Percentiles rank a stretch among this genome's conserved stretches.
Evolutionary conservation across 345 rosid genomes (phyloP).

Genomic region (Citrus mangshanensis): DNA sequence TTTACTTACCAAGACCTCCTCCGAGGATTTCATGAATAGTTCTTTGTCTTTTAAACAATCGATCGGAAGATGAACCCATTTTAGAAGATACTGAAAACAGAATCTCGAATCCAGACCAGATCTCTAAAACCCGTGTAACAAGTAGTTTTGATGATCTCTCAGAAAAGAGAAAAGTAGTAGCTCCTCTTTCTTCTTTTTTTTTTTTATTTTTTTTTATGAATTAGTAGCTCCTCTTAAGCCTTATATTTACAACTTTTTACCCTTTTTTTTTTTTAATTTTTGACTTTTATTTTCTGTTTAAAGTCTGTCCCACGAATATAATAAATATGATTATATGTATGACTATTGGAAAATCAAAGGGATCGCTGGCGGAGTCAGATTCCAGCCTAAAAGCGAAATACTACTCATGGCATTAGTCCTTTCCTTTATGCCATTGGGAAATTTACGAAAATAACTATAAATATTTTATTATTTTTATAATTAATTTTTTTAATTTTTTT

Average conservation of each 20-base stretch:
- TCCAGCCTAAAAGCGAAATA: constrained; percentile 66
- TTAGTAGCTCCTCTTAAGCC: not conserved
- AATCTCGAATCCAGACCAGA: constrained; percentile 37
- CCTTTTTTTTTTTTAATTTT: not conserved
- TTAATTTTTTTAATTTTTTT: too few species aligned
- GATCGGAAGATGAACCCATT: constrained; percentile 58
- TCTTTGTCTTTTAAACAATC: constrained; percentile 61
- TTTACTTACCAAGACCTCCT: constrained; percentile 64
- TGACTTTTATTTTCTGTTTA: not conserved
- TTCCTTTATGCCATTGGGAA: not conserved
- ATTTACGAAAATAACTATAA: too few species aligned
- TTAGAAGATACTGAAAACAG: constrained; percentile 11
- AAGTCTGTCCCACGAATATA: not conserved
- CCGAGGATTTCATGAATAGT: constrained; percentile 82
- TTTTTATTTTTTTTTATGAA: too few species aligned
- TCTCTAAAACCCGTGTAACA: constrained; percentile 31
- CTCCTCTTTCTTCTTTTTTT: not conserved
- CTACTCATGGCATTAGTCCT: constrained; percentile 22
- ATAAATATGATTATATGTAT: not conserved
- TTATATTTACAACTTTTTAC: not conserved
- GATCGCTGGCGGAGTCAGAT: constrained; percentile 25
- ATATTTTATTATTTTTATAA: too few species aligned
- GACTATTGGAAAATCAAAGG: constrained; percentile 10
- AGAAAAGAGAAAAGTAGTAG: constrained; percentile 5
- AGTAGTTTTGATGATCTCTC: constrained; percentile 15